Evolutionary conservation across 2,329 filamentous ascomycete genomes (phyloP).

Genomic region (Alternaria sp.): DNA sequence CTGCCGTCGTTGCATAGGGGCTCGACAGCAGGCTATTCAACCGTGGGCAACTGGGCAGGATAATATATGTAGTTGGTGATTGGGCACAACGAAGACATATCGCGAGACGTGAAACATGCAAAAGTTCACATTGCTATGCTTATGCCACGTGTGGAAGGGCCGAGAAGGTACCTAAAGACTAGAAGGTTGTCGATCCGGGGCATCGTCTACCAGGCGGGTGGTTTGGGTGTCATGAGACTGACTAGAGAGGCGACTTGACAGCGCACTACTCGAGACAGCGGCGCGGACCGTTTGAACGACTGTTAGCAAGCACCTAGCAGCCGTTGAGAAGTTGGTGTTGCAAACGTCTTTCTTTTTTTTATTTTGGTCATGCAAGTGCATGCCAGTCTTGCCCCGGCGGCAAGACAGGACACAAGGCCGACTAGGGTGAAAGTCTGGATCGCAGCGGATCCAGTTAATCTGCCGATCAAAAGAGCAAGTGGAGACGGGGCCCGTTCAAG

Average conservation of each 20-base stretch:
- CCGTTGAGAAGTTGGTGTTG: slow-evolving; percentile 3
- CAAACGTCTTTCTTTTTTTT: neutral
- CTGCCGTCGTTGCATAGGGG: slow-evolving; percentile 17
- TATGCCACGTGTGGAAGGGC: slow-evolving; percentile 12
- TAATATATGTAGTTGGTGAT: neutral
- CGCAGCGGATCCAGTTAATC: neutral
- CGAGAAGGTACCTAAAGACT: neutral
- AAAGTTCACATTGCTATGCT: neutral
- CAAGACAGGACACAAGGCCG: neutral
- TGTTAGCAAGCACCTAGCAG: slow-evolving; percentile 11
- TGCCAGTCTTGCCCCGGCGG: neutral
- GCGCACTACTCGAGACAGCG: slow-evolving; percentile 19
- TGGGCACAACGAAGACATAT: neutral
- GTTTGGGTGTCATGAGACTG: neutral
- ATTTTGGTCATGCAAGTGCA: neutral
- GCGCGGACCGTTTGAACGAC: slow-evolving; percentile 24
- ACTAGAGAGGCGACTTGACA: neutral
- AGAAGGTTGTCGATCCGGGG: neutral
- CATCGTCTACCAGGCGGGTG: neutral
- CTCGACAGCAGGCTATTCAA: slow-evolving; percentile 14
- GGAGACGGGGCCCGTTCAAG: neutral
- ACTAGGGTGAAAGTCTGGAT: slow-evolving; percentile 5
- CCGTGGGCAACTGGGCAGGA: neutral
- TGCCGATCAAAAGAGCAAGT: slow-evolving; percentile 2
- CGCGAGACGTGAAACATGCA: neutral